Evolutionary conservation across 805 yeast species (phyloP).

Genomic region (Saccharomyces paradoxus): DNA sequence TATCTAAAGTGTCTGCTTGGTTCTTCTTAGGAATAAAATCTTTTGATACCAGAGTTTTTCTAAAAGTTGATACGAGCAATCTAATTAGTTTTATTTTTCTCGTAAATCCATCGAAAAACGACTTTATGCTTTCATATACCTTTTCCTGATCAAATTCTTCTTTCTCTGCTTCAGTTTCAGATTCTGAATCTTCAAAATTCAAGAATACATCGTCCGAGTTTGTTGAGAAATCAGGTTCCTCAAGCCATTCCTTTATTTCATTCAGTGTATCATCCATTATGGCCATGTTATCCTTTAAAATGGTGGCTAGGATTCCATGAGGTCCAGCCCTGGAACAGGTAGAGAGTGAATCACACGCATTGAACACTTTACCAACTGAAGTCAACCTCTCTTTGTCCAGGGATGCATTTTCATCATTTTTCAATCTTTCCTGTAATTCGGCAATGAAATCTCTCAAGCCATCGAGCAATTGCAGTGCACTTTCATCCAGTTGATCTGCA

Average conservation of each 20-base stretch:
- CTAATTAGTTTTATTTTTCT: conserved; percentile 41
- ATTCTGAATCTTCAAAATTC: conserved; percentile 24
- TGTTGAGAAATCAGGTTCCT: conserved; percentile 42
- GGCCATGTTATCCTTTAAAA: conserved; percentile 30
- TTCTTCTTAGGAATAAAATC: conserved; percentile 17
- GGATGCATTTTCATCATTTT: conserved; percentile 15
- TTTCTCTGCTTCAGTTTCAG: conserved; percentile 24
- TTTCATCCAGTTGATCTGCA: conserved; percentile 13
- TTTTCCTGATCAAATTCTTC: conserved; percentile 30
- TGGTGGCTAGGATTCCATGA: conserved; percentile 42
- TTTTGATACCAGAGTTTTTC: conserved; percentile 46
- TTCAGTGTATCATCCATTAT: conserved; percentile 55
- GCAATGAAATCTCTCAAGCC: conserved; percentile 16
- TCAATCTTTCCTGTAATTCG: conserved; percentile 15
- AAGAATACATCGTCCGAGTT: conserved; percentile 32
- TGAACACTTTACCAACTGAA: conserved; percentile 65
- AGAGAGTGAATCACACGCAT: conserved; percentile 45
- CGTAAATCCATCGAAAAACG: conserved; percentile 42
- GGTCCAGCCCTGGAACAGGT: conserved; percentile 42
- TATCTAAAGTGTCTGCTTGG: conserved; percentile 40
- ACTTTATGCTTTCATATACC: conserved; percentile 24
- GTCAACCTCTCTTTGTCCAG: conserved; percentile 40
- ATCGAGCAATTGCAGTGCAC: conserved; percentile 16
- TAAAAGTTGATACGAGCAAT: conserved; percentile 48
- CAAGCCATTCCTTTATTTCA: conserved; percentile 64